Evolutionary conservation across 1,139 yeast genomes (phyloP).

Genomic region (Nematodospora anomalae): DNA sequence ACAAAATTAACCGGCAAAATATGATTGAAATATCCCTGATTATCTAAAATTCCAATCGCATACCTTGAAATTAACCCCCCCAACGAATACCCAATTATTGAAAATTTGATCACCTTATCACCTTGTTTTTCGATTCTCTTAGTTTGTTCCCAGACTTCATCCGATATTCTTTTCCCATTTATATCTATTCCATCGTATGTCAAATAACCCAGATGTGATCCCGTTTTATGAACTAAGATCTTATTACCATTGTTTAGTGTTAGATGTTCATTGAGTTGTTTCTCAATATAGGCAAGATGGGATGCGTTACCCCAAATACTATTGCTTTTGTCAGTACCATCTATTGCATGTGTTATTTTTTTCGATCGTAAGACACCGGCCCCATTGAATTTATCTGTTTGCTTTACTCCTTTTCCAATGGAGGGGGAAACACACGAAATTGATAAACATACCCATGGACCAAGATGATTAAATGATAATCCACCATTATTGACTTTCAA

Average conservation of each 20-base stretch:
- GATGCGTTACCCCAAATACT: conserved; percentile 74
- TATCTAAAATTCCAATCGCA: conserved; percentile 67
- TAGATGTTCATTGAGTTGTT: conserved; percentile 32
- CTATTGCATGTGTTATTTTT: too few relatives aligned
- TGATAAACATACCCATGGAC: conserved; percentile 63
- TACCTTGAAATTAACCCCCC: conserved; percentile 81
- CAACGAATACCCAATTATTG: conserved; percentile 77
- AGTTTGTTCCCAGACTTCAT: conserved; percentile 58
- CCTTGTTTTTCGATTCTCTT: conserved; percentile 18
- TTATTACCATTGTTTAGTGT: conserved; percentile 17
- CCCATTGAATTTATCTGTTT: too few relatives aligned
- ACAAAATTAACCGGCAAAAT: conserved; percentile 60
- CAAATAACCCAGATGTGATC: conserved; percentile 62
- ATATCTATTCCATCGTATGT: conserved; percentile 88
- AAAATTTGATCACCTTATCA: conserved; percentile 50
- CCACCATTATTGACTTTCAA: conserved; percentile 7
- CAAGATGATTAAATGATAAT: conserved; percentile 62
- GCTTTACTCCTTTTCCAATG: neutral
- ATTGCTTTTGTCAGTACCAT: conserved; percentile 13
- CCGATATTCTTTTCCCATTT: conserved; percentile 74
- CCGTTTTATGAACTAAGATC: conserved; percentile 56
- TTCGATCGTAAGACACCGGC: too few relatives aligned
- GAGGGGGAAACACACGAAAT: conserved; percentile 2
- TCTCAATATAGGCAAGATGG: conserved; percentile 61
- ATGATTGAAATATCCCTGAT: conserved; percentile 51